Evolutionary conservation across 2,329 filamentous ascomycete genomes (phyloP).

Genomic region (Trichoderma arundinaceum): DNA sequence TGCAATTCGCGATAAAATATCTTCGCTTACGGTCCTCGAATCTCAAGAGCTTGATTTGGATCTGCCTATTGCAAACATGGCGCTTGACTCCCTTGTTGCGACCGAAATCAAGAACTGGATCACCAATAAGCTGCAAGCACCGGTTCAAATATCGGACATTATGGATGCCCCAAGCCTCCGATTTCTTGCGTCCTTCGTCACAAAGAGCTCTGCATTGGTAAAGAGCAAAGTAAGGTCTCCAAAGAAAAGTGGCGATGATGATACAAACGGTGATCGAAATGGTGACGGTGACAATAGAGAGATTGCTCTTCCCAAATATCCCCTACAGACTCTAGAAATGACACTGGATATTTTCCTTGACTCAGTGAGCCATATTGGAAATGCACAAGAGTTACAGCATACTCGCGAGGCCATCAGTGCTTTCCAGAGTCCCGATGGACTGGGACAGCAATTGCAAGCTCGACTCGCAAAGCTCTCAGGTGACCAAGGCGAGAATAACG

Average conservation of each 20-base stretch:
- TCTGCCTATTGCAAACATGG: slow-evolving; percentile 13
- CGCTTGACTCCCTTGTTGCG: slow-evolving; percentile 42
- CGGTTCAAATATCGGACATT: slow-evolving; percentile 20
- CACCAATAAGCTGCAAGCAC: slow-evolving; percentile 35
- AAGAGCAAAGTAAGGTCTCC: neutral
- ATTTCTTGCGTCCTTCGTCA: slow-evolving; percentile 16
- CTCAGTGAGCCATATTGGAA: slow-evolving; percentile 6
- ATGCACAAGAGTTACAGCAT: neutral
- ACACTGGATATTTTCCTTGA: slow-evolving; percentile 17
- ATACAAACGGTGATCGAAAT: neutral
- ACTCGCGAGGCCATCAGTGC: neutral
- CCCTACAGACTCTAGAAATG: neutral
- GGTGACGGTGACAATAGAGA: neutral
- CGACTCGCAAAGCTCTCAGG: slow-evolving; percentile 13
- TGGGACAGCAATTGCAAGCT: neutral
- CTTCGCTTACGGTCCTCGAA: slow-evolving; percentile 5
- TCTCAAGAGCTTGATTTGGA: slow-evolving; percentile 5
- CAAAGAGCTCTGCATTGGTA: neutral
- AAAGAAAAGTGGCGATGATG: neutral
- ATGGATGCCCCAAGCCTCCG: slow-evolving; percentile 8
- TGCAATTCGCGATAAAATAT: slow-evolving; percentile 14
- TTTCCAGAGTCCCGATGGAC: neutral
- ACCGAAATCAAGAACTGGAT: slow-evolving; percentile 44
- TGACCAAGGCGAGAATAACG: slow-evolving; percentile 6
- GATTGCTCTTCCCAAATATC: slow-evolving; percentile 19